Evolutionary conservation across 1,284 basidiomycete genomes (phyloP), one percentile per base, ranked within the genome.

Genomic region (Quambalaria eucalypti): DNA sequence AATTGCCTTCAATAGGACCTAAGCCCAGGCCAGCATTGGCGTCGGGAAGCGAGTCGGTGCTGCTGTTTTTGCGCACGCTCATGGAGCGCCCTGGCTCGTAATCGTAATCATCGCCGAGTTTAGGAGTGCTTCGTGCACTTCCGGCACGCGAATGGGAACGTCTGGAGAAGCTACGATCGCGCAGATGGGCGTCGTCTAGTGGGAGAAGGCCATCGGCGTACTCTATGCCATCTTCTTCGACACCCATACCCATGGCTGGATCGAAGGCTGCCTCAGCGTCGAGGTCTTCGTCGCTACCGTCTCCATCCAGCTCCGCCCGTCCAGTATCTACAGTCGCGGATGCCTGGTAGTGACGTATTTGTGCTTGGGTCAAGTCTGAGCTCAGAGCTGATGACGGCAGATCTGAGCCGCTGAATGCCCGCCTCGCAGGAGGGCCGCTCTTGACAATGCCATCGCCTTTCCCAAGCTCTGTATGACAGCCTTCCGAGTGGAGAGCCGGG

Each of bases 211-310:
- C 42, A 14, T 46, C 42, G 16, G 42, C 16, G 19, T 46, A 46
- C 21, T 26, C 42, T 23, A 19, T n/a, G 36, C 21, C 42, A 25
- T 46, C 42, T 14, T 46, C 21, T 21, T 46, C 42, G 14, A 46
- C 42, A 21, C 42, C 42, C 42, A 46, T 46, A 6, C 42, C 42
- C 42, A 46, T 46, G 42, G 42, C 42, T 12, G 42, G 42, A 21
- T 46, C 42, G 25, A 46, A 46, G n/a, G n/a, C n/a, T n/a, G n/a
- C n/a, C n/a, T n/a, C n/a, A n/a, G n/a, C n/a, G n/a, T n/a, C n/a
- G 4, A 25, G 42, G 21, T 21, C 21, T 4, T 46, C 42, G 12
- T 26, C 42, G 42, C 21, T 39, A 12, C 21, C 36, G 36, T 39
- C 36, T n/a, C n/a, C n/a, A n/a, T n/a, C n/a, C n/a, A n/a, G n/a